Conservation (phyloP, 192 early-diverging fungal species). For the Mortierella hygrophila region DNA sequence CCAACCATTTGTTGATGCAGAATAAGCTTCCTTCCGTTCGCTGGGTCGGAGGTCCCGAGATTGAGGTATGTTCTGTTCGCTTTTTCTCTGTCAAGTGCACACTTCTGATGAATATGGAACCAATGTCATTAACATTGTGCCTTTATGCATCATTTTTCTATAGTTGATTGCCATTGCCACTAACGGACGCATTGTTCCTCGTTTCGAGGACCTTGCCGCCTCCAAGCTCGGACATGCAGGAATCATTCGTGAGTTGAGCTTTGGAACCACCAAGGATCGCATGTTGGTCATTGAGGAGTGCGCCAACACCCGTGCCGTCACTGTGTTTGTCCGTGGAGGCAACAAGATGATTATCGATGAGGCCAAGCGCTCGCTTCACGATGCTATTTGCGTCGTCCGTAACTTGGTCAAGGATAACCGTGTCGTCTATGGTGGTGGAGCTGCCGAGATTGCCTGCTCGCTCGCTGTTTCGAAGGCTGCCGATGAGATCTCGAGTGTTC, state of each 20-base stretch:
- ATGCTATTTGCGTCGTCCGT: conserved; percentile 99
- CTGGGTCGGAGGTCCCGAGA: conserved; percentile 99
- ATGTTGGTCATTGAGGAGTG: conserved; percentile 99
- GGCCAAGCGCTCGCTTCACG: conserved; percentile 97
- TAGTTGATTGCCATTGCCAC: conserved; percentile 99
- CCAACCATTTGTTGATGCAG: conserved; percentile 98
- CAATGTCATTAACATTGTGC: background rate
- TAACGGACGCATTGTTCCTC: conserved; percentile 99
- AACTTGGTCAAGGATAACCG: conserved; percentile 97
- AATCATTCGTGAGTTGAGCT: conserved; percentile 92
- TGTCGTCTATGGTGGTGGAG: conserved; percentile 99
- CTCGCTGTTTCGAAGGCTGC: conserved; percentile 93
- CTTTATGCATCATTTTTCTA: background rate
- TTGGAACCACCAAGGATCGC: conserved; percentile 98
- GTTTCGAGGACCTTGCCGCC: conserved; percentile 93
- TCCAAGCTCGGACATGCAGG: conserved; percentile 96
- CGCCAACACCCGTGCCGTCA: conserved; percentile 98
- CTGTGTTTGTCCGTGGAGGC: conserved; percentile 96
- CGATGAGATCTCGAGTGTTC: conserved; percentile 80
- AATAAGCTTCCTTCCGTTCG: conserved; percentile 97
- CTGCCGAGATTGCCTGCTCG: conserved; percentile 97
- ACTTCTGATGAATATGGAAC: background rate
- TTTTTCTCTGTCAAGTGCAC: background rate
- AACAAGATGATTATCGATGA: conserved; percentile 99
- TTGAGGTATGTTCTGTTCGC: conserved; percentile 75